Base-by-base conservation (phyloP, 1,139 yeast genomes). In the Geotrichum cucujoidarum region DNA sequence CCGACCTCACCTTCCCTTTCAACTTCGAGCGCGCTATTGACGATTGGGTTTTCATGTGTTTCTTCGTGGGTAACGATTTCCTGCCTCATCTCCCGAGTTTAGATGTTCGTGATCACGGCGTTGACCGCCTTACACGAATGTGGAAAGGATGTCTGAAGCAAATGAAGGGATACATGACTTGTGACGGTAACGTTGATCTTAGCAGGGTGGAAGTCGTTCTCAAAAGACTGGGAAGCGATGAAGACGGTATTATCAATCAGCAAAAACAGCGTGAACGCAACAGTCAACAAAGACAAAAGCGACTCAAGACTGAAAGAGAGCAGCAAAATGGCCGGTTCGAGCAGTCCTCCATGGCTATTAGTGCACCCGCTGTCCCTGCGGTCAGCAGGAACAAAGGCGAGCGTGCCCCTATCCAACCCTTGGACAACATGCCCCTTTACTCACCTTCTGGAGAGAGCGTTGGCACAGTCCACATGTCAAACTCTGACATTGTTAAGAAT, bases 21-120 rank as follows among this genome's bases (percentile, higher is more conserved):
- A 97, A 92, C 63, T 68, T 89, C 53, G 99, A 94, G 68, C 75
- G 98, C 51, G 97, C 97, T 2, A 83, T 94, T 53, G 99, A 94
- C 64, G 99, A 94, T 69, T 94, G 98, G 98, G 90, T 94, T 16
- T 94, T 94, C 58, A 84, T 94, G 90, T 92, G 97, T 75, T 94
- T 94, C 71, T 94, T 94, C 64, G 95, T 92, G 51, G 99, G 99
- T 65, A 94, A 94, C 64, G 99, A 94, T 78, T 94, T 94, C 74
- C 73, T 94, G 62, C 99, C 99, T 1, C 98, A 92, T 68, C 71
- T 94, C 56, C 98, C 99, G 5, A 82, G 95, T 46, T 74, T 94
- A 53, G 97, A 92, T 62, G 97, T 92, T 39, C 78, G 98, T 58
- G 97, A 94, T 65, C 87, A 88, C 61, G 92, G 96, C 57, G 86